Evolutionary conservation across 306 rosid species (phyloP).

Genomic region (Carpinus fangiana): DNA sequence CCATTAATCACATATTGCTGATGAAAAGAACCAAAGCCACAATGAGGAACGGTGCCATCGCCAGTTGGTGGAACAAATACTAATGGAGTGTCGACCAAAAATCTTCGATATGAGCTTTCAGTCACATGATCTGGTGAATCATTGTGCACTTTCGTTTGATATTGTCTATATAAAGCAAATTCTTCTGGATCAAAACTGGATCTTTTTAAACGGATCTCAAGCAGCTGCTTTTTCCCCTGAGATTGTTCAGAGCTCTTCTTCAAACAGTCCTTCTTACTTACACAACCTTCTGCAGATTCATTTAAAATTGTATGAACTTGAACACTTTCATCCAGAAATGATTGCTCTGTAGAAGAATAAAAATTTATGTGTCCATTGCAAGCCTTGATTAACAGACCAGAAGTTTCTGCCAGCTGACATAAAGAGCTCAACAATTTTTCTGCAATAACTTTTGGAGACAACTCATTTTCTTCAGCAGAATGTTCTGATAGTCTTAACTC

Average conservation of each 20-base stretch:
- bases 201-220: slow-evolving; percentile 71
- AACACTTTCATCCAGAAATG: slow-evolving; percentile 38
- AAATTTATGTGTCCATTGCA: slow-evolving; percentile 92
- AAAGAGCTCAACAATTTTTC: slow-evolving; percentile 61
- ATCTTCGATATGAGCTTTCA: slow-evolving; percentile 64
- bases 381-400: slow-evolving; percentile 61
- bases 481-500: slow-evolving; percentile 32
- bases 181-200: slow-evolving; percentile 86
- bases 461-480: slow-evolving; percentile 43
- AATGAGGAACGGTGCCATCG: slow-evolving; percentile 74
- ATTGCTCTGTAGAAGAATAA: slow-evolving; percentile 54
- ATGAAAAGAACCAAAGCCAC: slow-evolving; percentile 98
- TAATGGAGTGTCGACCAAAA: slow-evolving; percentile 83
- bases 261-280: slow-evolving; percentile 38
- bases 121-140: slow-evolving; percentile 66
- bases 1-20: slow-evolving; percentile 88
- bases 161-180: slow-evolving; percentile 62
- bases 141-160: slow-evolving; percentile 79
- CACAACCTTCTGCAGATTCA: slow-evolving; percentile 34
- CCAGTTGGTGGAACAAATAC: slow-evolving; percentile 58
- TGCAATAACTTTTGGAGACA: slow-evolving; percentile 58
- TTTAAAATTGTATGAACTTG: slow-evolving; percentile 35
- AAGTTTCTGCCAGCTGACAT: slow-evolving; percentile 39
- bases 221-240: slow-evolving; percentile 52
- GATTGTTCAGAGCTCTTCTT: slow-evolving; percentile 30